phyloP scores from a whole-genome alignment of 192 early-diverging fungal genomes.

The Fimicolochytrium jonesii region DNA sequence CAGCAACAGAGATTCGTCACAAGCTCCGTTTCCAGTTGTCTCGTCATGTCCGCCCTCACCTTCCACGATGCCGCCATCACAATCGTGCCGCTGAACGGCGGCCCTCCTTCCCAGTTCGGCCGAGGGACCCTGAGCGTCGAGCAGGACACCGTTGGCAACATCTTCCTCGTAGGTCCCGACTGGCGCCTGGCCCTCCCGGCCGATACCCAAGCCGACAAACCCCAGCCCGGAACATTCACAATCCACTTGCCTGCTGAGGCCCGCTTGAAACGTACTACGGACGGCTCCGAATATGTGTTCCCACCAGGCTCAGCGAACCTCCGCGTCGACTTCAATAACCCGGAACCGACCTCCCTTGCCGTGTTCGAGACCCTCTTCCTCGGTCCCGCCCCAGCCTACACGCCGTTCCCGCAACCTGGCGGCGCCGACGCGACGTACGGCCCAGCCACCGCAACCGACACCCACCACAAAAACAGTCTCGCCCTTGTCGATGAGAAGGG shows the following conservation, averaged over 20 bases:
- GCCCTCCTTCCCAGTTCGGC: background rate
- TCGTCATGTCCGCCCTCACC: conserved; percentile 6
- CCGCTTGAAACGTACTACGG: too few species aligned
- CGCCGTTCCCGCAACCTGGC: too few species aligned
- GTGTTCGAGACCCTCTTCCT: conserved; percentile 7
- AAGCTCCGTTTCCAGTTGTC: too few species aligned
- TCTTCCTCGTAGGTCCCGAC: background rate
- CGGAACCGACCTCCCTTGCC: background rate
- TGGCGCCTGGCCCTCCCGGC: conserved; percentile 2
- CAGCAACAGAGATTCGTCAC: too few species aligned
- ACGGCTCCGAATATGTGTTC: background rate
- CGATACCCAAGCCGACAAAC: background rate
- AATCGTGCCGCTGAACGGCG: background rate
- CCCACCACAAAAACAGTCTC: conserved; percentile 11
- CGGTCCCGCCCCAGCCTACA: too few species aligned
- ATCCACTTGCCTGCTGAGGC: too few species aligned
- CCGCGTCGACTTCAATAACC: conserved; percentile 3
- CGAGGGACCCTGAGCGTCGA: background rate
- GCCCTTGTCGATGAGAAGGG: conserved; percentile 21
- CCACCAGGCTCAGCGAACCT: background rate
- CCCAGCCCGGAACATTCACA: too few species aligned
- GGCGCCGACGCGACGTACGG: too few species aligned
- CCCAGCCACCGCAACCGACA: too few species aligned
- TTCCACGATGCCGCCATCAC: background rate
- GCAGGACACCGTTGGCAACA: background rate